Conservation (phyloP, 1,139 yeast genomes). For the Hemisphaericaspora subhashii region DNA sequence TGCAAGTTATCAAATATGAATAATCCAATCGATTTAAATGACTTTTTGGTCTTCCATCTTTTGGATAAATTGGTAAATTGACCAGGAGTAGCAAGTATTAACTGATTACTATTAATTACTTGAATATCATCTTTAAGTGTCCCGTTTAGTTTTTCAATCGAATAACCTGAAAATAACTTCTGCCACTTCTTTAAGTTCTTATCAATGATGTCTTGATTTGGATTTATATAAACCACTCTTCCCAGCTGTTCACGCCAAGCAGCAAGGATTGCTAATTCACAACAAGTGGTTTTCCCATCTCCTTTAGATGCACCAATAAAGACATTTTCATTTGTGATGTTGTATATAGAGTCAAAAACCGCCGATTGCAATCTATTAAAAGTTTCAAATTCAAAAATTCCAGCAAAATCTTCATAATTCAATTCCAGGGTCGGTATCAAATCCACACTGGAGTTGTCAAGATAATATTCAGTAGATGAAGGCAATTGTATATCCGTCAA, state of each 20-base stretch:
- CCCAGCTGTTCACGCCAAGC: slow-evolving; percentile 68
- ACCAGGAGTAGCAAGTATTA: slow-evolving; percentile 75
- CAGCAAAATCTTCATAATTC: slow-evolving; percentile 45
- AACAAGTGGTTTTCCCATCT: slow-evolving; percentile 70
- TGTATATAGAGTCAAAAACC: slow-evolving; percentile 58
- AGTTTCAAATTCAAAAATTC: slow-evolving; percentile 42
- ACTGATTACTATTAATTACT: slow-evolving; percentile 56
- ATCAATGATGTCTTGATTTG: slow-evolving; percentile 58
- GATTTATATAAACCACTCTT: slow-evolving; percentile 67
- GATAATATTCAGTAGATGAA: slow-evolving; percentile 61
- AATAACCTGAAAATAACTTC: slow-evolving; percentile 46
- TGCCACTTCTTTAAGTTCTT: slow-evolving; percentile 50
- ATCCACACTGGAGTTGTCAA: slow-evolving; percentile 40
- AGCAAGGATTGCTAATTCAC: slow-evolving; percentile 69
- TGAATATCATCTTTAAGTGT: slow-evolving; percentile 57
- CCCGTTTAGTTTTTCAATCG: slow-evolving; percentile 60
- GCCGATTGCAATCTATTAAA: slow-evolving; percentile 80
- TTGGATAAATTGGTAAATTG: slow-evolving; percentile 74
- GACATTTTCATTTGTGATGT: slow-evolving; percentile 55
- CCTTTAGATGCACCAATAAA: slow-evolving; percentile 77
- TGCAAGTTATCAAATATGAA: slow-evolving; percentile 81
- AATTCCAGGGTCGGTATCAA: slow-evolving; percentile 50
- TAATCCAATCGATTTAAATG: slow-evolving; percentile 65
- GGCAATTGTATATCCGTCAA: slow-evolving; percentile 62
- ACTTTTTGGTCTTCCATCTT: slow-evolving; percentile 78